These are phyloP conservation scores for Nicotiana undulata DNA, from an alignment of 257 asterid genomes.

Conservation along the genomic window DNA sequence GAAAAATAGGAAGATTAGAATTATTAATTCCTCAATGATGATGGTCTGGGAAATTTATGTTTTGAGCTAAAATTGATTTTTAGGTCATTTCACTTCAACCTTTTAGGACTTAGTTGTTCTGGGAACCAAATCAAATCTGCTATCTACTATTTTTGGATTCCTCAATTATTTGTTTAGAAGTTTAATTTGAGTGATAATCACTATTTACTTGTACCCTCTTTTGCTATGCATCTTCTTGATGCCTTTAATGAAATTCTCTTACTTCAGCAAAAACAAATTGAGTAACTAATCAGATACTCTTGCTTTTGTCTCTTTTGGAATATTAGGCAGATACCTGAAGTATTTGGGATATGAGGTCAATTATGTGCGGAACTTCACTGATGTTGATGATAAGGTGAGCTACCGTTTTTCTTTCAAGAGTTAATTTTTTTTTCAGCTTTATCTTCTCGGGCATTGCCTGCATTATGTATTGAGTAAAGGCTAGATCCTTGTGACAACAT, in stretches of 20 bases:
- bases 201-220: no score
- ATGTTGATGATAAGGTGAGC: slow-evolving; percentile 93
- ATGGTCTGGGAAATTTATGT: background rate
- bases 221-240: no score
- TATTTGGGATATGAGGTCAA: slow-evolving; percentile 88
- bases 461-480: no score
- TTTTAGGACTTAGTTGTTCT: background rate
- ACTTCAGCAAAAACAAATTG: background rate
- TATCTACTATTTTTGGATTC: background rate
- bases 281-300: slow-evolving; percentile 18
- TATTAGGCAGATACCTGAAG: slow-evolving; percentile 83
- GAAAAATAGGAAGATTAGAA: background rate
- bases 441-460: no score
- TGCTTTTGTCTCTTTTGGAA: slow-evolving; percentile 20
- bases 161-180: background rate
- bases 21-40: background rate
- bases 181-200: slow-evolving; percentile 9
- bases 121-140: background rate
- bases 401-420: slow-evolving; percentile 4
- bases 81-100: background rate
- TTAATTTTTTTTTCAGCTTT: background rate
- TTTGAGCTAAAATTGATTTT: background rate
- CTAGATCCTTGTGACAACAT: no score
- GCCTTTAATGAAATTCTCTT: no score
- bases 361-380: slow-evolving; percentile 93